These are phyloP conservation scores for Phytophthora sansomeana DNA, from an alignment of 352 stramenopile genomes.

Conservation along the genomic window DNA sequence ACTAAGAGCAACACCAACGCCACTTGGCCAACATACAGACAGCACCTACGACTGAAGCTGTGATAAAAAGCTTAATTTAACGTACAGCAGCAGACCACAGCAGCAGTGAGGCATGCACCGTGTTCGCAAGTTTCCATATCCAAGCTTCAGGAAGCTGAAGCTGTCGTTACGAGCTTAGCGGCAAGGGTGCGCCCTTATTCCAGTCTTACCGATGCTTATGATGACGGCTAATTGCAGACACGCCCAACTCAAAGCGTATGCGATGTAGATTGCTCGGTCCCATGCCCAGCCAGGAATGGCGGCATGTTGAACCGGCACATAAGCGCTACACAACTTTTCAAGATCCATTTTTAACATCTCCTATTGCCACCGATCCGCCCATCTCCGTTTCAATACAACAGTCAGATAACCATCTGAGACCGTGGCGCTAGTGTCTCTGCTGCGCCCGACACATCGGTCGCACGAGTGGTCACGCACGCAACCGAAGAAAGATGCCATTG, in stretches of 20 bases:
- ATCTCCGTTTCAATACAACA: not conserved
- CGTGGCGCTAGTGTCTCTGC: not conserved
- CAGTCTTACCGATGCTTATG: conserved; percentile 4
- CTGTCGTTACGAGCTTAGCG: not conserved
- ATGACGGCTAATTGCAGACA: conserved; percentile 18
- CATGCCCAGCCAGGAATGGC: conserved; percentile 7
- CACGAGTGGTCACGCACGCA: not conserved
- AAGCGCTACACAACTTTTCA: not conserved
- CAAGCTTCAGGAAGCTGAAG: too few species aligned
- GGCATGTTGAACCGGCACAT: conserved; percentile 3
- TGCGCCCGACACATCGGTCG: not conserved
- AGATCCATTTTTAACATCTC: not conserved
- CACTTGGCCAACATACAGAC: too few species aligned
- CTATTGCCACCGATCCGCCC: not conserved
- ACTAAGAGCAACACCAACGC: too few species aligned
- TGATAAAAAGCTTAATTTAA: too few species aligned
- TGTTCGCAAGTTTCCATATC: too few species aligned
- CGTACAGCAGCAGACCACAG: too few species aligned
- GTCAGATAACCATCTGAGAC: not conserved
- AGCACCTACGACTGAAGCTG: too few species aligned
- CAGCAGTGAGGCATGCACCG: too few species aligned
- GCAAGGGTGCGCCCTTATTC: conserved; percentile 6
- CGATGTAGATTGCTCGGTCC: not conserved
- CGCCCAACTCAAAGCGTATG: not conserved
- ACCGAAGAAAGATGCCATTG: conserved; percentile 29